Conservation (phyloP, 2,329 filamentous ascomycete genomes). For the Ilyonectria mors-panacis region DNA sequence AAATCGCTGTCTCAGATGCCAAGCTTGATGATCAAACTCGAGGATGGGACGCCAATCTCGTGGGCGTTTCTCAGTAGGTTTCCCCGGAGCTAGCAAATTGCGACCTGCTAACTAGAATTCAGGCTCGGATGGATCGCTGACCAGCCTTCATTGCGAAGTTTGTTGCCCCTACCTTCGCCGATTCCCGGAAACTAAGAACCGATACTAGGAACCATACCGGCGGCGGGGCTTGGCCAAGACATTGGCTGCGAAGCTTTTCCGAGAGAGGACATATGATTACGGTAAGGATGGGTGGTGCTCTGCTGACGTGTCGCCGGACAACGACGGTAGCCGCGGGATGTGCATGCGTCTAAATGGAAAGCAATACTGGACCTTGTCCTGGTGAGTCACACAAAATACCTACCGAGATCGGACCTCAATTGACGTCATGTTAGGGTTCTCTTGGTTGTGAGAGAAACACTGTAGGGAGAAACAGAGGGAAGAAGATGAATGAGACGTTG, state of each 20-base stretch:
- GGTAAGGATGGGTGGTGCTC: slow-evolving; percentile 68
- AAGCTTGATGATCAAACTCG: slow-evolving; percentile 62
- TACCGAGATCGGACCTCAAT: background rate
- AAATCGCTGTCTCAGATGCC: slow-evolving; percentile 61
- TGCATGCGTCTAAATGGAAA: slow-evolving; percentile 74
- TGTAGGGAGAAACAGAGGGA: background rate
- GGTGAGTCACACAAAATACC: slow-evolving; percentile 60
- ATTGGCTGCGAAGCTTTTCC: slow-evolving; percentile 71
- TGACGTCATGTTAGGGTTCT: slow-evolving; percentile 38
- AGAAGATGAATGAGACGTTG: background rate
- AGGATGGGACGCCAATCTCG: slow-evolving; percentile 67
- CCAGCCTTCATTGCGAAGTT: slow-evolving; percentile 72
- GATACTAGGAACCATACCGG: slow-evolving; percentile 65
- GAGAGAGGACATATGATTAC: slow-evolving; percentile 62
- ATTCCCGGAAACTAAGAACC: accelerated
- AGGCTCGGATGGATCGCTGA: slow-evolving; percentile 74
- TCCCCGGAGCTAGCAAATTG: no score
- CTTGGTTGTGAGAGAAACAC: slow-evolving; percentile 33
- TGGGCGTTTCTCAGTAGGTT: slow-evolving; percentile 73
- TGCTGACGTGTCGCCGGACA: slow-evolving; percentile 75
- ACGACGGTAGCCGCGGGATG: slow-evolving; percentile 72
- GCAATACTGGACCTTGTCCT: slow-evolving; percentile 70
- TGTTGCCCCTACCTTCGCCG: slow-evolving; percentile 1
- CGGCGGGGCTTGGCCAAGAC: slow-evolving; percentile 75
- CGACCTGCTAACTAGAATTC: slow-evolving; percentile 12